Conservation (phyloP, 305 asterid species). For the Striga hermonthica region DNA sequence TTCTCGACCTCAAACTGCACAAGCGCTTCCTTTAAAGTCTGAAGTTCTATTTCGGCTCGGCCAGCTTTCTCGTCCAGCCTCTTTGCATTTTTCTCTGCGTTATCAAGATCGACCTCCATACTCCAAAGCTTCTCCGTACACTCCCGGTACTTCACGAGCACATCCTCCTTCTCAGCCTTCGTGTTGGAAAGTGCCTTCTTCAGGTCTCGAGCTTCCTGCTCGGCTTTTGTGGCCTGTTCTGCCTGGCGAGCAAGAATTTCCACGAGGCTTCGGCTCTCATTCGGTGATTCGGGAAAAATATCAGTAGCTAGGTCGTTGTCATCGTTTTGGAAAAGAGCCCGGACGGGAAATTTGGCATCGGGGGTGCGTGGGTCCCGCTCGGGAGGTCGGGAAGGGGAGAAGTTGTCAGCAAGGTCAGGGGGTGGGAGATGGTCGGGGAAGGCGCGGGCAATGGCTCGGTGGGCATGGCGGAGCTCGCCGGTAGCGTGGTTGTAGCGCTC, state of each 20-base stretch:
- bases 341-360: constrained; percentile 24
- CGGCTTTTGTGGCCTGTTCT: constrained; percentile 50
- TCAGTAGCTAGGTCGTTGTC: constrained; percentile 27
- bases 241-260: background rate
- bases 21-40: constrained; percentile 62
- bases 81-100: constrained; percentile 48
- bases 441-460: constrained; percentile 28
- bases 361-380: too few species aligned
- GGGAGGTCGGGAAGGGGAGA: too few species aligned
- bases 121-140: constrained; percentile 54
- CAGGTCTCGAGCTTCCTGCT: constrained; percentile 43
- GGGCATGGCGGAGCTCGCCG: constrained; percentile 89
- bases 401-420: too few species aligned
- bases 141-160: constrained; percentile 59
- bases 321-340: constrained; percentile 32
- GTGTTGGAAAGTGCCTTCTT: constrained; percentile 49
- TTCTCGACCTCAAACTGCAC: constrained; percentile 58
- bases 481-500: constrained; percentile 85
- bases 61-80: constrained; percentile 56
- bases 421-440: too few species aligned
- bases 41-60: constrained; percentile 65
- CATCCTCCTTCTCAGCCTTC: constrained; percentile 58
- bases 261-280: too few species aligned
- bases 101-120: constrained; percentile 50
- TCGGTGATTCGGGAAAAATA: constrained; percentile 28